Base-by-base conservation (phyloP, 2,329 filamentous ascomycete species). In the Fusarium sp. region DNA sequence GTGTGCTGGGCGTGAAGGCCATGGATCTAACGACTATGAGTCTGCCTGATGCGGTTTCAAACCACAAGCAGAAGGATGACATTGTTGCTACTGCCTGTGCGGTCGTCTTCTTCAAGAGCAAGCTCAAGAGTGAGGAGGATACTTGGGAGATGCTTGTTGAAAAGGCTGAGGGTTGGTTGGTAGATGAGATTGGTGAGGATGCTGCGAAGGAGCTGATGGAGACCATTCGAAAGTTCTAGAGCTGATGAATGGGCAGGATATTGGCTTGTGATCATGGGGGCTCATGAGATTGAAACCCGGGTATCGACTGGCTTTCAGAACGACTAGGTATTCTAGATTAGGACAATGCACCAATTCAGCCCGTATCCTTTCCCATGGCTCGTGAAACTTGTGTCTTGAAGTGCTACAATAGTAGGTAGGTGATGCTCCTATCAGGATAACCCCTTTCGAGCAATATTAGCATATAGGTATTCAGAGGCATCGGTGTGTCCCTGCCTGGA, bases 61-160 rank as follows among this genome's bases (percentile, higher is more conserved):
- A 50, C 0, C 52, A 76, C 1, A 30, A 70, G 0, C 60, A 66
- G 3, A 60, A 68, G 15, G 65, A 69, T 0, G 59, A 73, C 4
- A 65, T 80, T 6, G 35, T 81, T 8, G 80, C 79, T 7, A 83
- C 82, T 7, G 63, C 79, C 2, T 81, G 79, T 43, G 80, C 75
- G 0, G 71, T 82, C 2, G 66, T 75, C 4, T 83, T 73, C 47
- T 70, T 93, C 70, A 85, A 89, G 76, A 79, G 61, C 45, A 86
- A 83, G 64, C 74, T 89, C 67, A 73, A 38, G 0, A 81, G 71
- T 0, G 83, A 89, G 60, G 82, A 84, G 78, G 91, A 90, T 3
- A 85, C 86, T 8, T 94, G 91, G 91, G 90, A 91, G 70, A 84
- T 93, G 84, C 81, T 93, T 43, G 89, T 87, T 17, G 87, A 88